Conservation (phyloP, 129 eudicot species). For the Arctium lappa region DNA sequence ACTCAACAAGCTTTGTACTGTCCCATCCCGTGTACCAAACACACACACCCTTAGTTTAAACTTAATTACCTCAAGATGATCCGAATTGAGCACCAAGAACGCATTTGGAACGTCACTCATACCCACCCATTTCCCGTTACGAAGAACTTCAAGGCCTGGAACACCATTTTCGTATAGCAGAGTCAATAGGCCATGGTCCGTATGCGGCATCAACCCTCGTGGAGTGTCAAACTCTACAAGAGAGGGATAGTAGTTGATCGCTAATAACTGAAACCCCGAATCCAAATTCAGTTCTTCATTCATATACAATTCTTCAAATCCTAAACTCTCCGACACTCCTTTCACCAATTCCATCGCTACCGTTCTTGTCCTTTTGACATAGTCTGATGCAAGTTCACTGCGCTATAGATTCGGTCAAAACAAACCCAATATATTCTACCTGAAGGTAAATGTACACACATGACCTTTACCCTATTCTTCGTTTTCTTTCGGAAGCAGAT, state of each 20-base stretch:
- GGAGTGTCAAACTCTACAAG: slow-evolving; percentile 15
- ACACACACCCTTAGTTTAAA: neutral
- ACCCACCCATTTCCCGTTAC: slow-evolving; percentile 30
- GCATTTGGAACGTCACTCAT: slow-evolving; percentile 30
- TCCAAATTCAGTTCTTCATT: slow-evolving; percentile 26
- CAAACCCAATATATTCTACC: neutral
- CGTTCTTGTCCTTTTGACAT: slow-evolving; percentile 18
- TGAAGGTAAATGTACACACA: neutral
- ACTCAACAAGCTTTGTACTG: neutral
- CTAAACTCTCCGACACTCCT: slow-evolving; percentile 41
- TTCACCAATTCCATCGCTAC: slow-evolving; percentile 32
- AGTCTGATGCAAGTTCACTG: slow-evolving; percentile 31
- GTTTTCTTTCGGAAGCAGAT: too few relatives aligned
- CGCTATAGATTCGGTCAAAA: neutral
- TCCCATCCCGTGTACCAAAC: neutral
- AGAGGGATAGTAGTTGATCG: slow-evolving; percentile 33
- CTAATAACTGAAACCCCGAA: slow-evolving; percentile 25
- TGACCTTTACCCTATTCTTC: neutral
- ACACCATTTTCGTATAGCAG: slow-evolving; percentile 30
- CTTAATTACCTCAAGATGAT: slow-evolving; percentile 24
- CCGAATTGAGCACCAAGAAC: slow-evolving; percentile 15
- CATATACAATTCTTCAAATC: slow-evolving; percentile 34
- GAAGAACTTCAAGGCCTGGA: slow-evolving; percentile 31
- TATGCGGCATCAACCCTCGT: slow-evolving; percentile 27
- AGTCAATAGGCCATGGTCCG: slow-evolving; percentile 41